phyloP scores from a whole-genome alignment of 2,329 filamentous ascomycete genomes.

The Clonostachys rhizophaga region DNA sequence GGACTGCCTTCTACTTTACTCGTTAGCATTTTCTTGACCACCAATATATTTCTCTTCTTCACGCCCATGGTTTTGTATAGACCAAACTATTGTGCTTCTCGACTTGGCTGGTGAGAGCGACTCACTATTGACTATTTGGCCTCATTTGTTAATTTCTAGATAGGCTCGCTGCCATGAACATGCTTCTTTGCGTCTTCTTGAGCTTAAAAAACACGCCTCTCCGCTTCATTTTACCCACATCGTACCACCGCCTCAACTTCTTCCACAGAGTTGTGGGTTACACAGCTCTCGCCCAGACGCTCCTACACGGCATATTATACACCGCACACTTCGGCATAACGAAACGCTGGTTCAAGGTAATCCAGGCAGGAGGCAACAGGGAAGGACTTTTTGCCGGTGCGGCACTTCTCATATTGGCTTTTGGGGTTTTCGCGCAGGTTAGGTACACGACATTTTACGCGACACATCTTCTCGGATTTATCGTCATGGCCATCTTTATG shows the following conservation, averaged over 20 bases:
- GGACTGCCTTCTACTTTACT: no score
- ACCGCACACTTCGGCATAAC: conserved; percentile 16
- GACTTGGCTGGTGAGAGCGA: conserved; percentile 12
- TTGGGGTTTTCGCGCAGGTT: conserved; percentile 22
- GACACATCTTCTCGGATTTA: conserved; percentile 33
- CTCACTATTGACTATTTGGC: not conserved
- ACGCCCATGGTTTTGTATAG: not conserved
- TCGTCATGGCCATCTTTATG: conserved; percentile 30
- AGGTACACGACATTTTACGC: conserved; percentile 43
- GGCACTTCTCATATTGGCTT: conserved; percentile 28
- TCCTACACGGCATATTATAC: conserved; percentile 30
- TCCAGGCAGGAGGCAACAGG: not conserved
- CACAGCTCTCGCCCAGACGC: conserved; percentile 23
- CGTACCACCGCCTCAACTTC: conserved; percentile 40
- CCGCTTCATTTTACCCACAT: conserved; percentile 12
- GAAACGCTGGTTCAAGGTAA: not conserved
- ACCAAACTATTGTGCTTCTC: conserved; percentile 9
- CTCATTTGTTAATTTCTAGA: not conserved
- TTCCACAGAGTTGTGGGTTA: conserved; percentile 42
- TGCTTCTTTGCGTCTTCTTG: conserved; percentile 30
- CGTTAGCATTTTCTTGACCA: no score
- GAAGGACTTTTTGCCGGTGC: conserved; percentile 16
- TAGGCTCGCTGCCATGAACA: conserved; percentile 41
- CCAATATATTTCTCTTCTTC: no score
- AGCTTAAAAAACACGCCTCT: conserved; percentile 45